Conservation (phyloP, 768 basidiomycete genomes). For the Tulasnella sp. region DNA sequence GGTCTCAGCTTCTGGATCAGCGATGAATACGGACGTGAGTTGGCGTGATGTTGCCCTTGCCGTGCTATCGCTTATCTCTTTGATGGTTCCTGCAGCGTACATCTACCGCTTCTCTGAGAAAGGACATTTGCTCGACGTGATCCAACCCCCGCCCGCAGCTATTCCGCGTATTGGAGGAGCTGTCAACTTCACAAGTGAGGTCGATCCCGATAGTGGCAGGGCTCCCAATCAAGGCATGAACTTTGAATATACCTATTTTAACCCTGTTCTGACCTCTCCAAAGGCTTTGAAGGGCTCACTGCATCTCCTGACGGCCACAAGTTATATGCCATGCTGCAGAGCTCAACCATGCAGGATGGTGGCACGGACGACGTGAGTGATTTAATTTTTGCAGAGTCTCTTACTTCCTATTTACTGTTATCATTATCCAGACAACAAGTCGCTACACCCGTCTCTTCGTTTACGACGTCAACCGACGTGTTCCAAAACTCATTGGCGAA, state of each 20-base stretch:
- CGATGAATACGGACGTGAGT: constrained; percentile 61
- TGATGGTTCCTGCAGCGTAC: constrained; percentile 47
- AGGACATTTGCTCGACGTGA: constrained; percentile 58
- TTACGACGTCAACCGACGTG: constrained; percentile 50
- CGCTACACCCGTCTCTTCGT: constrained; percentile 61
- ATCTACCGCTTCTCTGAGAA: constrained; percentile 57
- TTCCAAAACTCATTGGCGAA: constrained; percentile 55
- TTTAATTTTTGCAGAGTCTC: background rate
- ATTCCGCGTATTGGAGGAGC: constrained; percentile 52
- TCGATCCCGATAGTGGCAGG: constrained; percentile 58
- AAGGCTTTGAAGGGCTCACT: constrained; percentile 64
- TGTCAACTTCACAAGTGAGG: constrained; percentile 58
- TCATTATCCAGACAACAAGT: constrained; percentile 45
- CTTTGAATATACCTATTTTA: background rate
- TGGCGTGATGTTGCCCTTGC: background rate
- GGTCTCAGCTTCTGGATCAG: constrained; percentile 59
- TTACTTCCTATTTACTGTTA: background rate
- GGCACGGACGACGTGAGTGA: constrained; percentile 38
- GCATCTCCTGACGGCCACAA: constrained; percentile 52
- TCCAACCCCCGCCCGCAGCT: constrained; percentile 62
- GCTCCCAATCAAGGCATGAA: constrained; percentile 56
- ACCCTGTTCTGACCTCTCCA: background rate
- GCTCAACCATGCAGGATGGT: constrained; percentile 67
- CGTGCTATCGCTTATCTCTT: background rate
- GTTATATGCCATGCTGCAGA: constrained; percentile 66